These are phyloP conservation scores for Cicer chorassanicum DNA, from an alignment of 306 rosid species.

Conservation along the genomic window DNA sequence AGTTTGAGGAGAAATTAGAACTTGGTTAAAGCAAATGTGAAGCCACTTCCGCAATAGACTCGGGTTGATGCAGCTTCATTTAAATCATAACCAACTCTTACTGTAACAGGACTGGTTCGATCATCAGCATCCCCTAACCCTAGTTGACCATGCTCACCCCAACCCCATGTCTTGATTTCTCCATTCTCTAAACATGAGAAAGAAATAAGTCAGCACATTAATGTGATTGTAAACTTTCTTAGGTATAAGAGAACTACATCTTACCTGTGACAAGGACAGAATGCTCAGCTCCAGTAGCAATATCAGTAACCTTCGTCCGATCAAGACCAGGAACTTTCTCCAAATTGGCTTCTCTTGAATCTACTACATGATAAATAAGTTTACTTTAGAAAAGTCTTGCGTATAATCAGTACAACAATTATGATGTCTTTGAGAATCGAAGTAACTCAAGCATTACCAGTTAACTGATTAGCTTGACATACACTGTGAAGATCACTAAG, in stretches of 20 bases:
- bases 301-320: slow-evolving; percentile 52
- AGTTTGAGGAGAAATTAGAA: slow-evolving; percentile 31
- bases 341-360: slow-evolving; percentile 51
- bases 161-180: slow-evolving; percentile 85
- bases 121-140: slow-evolving; percentile 78
- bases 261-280: slow-evolving; percentile 76
- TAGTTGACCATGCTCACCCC: slow-evolving; percentile 99
- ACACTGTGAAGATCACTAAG: slow-evolving; percentile 57
- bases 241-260: slow-evolving; percentile 9
- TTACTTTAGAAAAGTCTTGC: not conserved
- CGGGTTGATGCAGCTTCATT: slow-evolving; percentile 45
- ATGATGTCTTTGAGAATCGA: too few relatives aligned
- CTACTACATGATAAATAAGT: slow-evolving; percentile 32
- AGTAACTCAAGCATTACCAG: slow-evolving; percentile 40
- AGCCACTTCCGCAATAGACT: slow-evolving; percentile 89
- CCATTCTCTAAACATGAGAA: slow-evolving; percentile 53
- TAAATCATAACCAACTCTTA: slow-evolving; percentile 45
- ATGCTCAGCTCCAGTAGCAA: slow-evolving; percentile 90
- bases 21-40: slow-evolving; percentile 63
- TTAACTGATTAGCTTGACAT: slow-evolving; percentile 42
- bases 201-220: slow-evolving; percentile 25
- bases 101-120: slow-evolving; percentile 60
- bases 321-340: slow-evolving; percentile 61
- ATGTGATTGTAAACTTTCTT: not conserved
- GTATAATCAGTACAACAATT: too few relatives aligned